Evolutionary conservation across 1,284 basidiomycete genomes (phyloP).

Genomic region (Leccinum griseonigrum): DNA sequence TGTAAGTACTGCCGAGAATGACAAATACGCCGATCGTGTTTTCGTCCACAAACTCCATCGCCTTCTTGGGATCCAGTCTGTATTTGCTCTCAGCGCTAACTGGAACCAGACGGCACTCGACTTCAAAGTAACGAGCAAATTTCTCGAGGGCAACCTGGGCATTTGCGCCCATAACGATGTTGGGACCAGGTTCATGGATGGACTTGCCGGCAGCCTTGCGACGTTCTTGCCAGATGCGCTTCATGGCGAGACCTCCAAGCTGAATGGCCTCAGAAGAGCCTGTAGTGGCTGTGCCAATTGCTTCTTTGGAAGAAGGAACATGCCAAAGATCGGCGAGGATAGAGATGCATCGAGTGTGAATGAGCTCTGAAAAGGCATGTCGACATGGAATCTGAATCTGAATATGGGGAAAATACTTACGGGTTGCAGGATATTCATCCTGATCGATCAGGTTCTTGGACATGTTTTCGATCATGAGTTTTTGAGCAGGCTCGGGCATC

Average conservation of each 20-base stretch:
- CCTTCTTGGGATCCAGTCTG: conserved; percentile 79
- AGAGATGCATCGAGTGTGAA: conserved; percentile 81
- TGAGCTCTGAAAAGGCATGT: conserved; percentile 44
- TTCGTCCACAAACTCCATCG: conserved; percentile 88
- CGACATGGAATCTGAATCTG: neutral
- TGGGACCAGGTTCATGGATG: conserved; percentile 80
- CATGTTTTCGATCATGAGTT: conserved; percentile 81
- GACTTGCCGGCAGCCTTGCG: conserved; percentile 86
- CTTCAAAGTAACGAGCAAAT: conserved; percentile 91
- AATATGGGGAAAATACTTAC: conserved; percentile 36
- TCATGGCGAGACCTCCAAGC: conserved; percentile 93
- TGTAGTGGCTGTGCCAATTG: conserved; percentile 91
- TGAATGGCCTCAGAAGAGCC: conserved; percentile 94
- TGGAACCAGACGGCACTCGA: conserved; percentile 81
- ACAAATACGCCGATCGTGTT: conserved; percentile 87
- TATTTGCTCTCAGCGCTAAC: conserved; percentile 77
- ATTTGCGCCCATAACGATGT: conserved; percentile 80
- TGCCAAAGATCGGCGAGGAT: conserved; percentile 95
- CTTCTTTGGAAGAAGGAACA: conserved; percentile 69
- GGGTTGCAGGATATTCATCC: conserved; percentile 89
- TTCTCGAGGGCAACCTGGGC: conserved; percentile 89
- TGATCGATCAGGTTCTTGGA: conserved; percentile 89
- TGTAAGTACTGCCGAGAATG: conserved; percentile 87
- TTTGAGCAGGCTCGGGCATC: conserved; percentile 63
- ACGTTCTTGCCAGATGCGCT: conserved; percentile 89